These are phyloP conservation scores for Amborella trichopoda DNA, from an alignment of 164 flowering plant genomes.

Conservation along the genomic window DNA sequence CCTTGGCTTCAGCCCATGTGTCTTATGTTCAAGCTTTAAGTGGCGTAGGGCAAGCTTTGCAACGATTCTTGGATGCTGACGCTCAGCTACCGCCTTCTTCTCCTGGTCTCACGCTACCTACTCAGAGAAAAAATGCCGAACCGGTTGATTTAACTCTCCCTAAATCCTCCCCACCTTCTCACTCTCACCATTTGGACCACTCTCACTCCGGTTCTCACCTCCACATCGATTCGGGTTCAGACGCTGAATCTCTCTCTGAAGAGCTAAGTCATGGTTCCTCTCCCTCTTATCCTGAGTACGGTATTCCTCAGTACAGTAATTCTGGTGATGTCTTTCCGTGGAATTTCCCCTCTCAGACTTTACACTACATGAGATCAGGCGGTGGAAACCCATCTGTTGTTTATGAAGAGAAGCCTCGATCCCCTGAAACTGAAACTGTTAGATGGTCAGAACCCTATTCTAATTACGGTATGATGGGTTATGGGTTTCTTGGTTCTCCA, in stretches of 20 bases:
- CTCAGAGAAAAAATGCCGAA: constrained; percentile 8
- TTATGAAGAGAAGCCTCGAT: constrained; percentile 51
- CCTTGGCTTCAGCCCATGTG: constrained; percentile 27
- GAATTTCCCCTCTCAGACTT: neutral
- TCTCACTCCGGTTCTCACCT: constrained; percentile 24
- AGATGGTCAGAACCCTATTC: constrained; percentile 21
- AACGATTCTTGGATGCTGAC: constrained; percentile 17
- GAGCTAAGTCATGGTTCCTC: constrained; percentile 9
- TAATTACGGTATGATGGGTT: neutral
- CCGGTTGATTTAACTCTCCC: constrained; percentile 4
- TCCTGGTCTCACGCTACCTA: constrained; percentile 9
- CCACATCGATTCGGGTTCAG: constrained; percentile 19
- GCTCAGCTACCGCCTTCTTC: constrained; percentile 4
- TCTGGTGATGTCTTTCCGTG: neutral
- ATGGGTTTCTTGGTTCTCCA: constrained; percentile 10
- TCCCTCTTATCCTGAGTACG: neutral
- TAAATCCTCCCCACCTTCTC: neutral
- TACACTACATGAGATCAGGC: neutral
- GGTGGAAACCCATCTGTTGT: constrained; percentile 29
- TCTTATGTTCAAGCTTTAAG: constrained; percentile 26
- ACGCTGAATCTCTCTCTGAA: constrained; percentile 25
- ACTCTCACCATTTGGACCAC: constrained; percentile 4
- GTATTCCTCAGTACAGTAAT: neutral
- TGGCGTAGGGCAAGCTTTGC: constrained; percentile 20
- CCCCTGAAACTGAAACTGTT: constrained; percentile 32